Evolutionary conservation across 371 early-diverging fungal genomes (phyloP).

Genomic region (Ecytonucleospora hepatopenaei): DNA sequence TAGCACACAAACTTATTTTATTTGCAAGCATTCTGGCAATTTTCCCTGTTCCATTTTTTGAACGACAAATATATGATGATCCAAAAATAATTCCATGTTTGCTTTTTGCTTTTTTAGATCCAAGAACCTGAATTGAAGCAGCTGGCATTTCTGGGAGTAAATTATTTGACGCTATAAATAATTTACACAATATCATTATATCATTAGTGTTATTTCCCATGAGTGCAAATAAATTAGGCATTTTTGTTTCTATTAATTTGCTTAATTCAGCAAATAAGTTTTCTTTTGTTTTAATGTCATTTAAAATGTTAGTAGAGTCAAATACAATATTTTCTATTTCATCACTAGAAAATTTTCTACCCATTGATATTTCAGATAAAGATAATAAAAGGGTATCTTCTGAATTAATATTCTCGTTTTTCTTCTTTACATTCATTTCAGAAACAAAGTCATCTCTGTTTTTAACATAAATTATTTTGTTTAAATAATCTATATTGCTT

Average conservation of each 20-base stretch:
- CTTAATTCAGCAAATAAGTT: conserved; percentile 73
- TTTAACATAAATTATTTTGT: conserved; percentile 58
- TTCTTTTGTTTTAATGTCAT: conserved; percentile 69
- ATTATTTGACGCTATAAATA: conserved; percentile 76
- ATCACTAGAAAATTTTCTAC: conserved; percentile 73
- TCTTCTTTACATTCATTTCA: neutral
- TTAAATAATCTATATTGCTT: conserved; percentile 66
- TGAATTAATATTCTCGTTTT: conserved; percentile 2
- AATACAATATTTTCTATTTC: conserved; percentile 72
- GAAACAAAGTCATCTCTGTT: conserved; percentile 36
- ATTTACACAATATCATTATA: conserved; percentile 74
- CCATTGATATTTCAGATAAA: conserved; percentile 78
- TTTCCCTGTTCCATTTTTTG: conserved; percentile 74
- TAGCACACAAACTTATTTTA: conserved; percentile 74
- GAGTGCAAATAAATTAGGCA: conserved; percentile 75
- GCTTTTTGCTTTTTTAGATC: conserved; percentile 90
- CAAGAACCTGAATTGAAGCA: conserved; percentile 82
- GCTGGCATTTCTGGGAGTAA: conserved; percentile 78
- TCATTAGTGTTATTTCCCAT: conserved; percentile 64
- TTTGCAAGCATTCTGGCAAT: conserved; percentile 75
- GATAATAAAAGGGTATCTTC: conserved; percentile 59
- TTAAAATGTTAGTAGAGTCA: conserved; percentile 69
- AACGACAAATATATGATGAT: conserved; percentile 68
- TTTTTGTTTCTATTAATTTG: conserved; percentile 72
- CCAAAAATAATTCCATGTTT: conserved; percentile 87